A percentile compares a stretch with the other conserved stretches of the same genome.
Conservation (phyloP, 345 rosid genomes). For the Hypericum androsaemum region DNA sequence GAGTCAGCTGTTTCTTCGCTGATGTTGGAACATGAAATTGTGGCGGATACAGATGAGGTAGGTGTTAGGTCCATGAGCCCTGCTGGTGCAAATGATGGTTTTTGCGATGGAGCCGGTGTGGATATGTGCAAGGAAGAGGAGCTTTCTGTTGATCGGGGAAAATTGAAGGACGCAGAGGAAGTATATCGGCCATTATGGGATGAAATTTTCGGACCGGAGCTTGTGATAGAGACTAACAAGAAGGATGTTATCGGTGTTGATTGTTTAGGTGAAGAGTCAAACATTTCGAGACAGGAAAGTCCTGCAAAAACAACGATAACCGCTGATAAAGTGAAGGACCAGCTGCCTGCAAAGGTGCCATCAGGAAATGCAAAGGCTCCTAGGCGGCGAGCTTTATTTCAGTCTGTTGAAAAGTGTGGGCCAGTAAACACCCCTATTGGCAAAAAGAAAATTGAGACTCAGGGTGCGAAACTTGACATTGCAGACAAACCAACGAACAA, state of each 20-base stretch:
- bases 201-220: slow-evolving; percentile 2
- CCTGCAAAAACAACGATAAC: too few relatives aligned
- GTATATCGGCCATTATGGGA: slow-evolving; percentile 10
- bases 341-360: slow-evolving; percentile 15
- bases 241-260: slow-evolving; percentile 6
- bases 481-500: slow-evolving; percentile 28
- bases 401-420: slow-evolving; percentile 23
- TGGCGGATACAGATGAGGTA: slow-evolving; percentile 3
- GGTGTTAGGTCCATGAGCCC: slow-evolving; percentile 3
- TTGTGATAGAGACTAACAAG: neutral
- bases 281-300: too few relatives aligned
- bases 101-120: slow-evolving; percentile 13
- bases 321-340: too few relatives aligned
- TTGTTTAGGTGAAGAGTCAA: too few relatives aligned
- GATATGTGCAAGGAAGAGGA: slow-evolving; percentile 15
- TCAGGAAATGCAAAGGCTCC: slow-evolving; percentile 19
- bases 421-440: slow-evolving; percentile 24
- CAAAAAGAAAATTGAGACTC: slow-evolving; percentile 29
- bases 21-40: slow-evolving; percentile 13
- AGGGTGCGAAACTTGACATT: slow-evolving; percentile 10
- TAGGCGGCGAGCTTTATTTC: slow-evolving; percentile 24
- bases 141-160: slow-evolving; percentile 14
- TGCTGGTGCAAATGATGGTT: slow-evolving; percentile 2
- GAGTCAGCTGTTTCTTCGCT: slow-evolving; percentile 18
- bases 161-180: slow-evolving; percentile 9